Base-by-base conservation (phyloP, 345 rosid genomes). In the Acer yangbiense region DNA sequence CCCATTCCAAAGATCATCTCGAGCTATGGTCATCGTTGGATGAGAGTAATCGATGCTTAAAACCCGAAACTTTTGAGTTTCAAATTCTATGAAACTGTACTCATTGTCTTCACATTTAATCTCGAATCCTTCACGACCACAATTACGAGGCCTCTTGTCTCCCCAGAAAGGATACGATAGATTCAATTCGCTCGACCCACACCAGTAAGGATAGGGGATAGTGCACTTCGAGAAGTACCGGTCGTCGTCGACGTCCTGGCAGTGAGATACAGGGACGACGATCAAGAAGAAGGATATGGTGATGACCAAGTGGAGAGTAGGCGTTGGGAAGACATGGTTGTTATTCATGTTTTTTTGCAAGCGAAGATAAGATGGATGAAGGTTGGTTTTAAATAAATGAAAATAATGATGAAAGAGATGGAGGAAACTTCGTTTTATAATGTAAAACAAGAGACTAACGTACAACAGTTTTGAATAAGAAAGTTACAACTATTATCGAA, bases 151-250 rank as follows among this genome's bases (percentile, higher is more conserved):
- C 27, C 86, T 79, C 0, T 10, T 1, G 39, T 27, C 39, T 0
- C 91, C 85, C 90, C 88, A 88, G 39, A 91, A 91, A 17, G 95
- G 95, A 71, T 89, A 91, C 12, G 35, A 29, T 1, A 23, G 13
- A 23, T 25, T 14, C 60, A 3, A 6, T 69, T 13, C 12, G 21
- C 2, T 39, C 0, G 50, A 6, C 17, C 29, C 72, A 57, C 72
- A 46, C 72, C 9, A 0, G 18, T 4, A 68, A 52, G 8, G 13
- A 44, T 68, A 68, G 0, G 17, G 35, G 7, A 0, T 4, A 4
- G 11, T 25, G 60, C 73, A 69, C 3, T 6, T 17, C 10, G 61
- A 57, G 25, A 23, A 23, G 61, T 29, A 29, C 32, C 3, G 3
- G 32, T 29, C 32, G 32, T 29, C 3, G 32, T 29, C 2, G 3